phyloP scores from a whole-genome alignment of 495 filamentous ascomycete genomes.

The Trichocladium uniseriatum region DNA sequence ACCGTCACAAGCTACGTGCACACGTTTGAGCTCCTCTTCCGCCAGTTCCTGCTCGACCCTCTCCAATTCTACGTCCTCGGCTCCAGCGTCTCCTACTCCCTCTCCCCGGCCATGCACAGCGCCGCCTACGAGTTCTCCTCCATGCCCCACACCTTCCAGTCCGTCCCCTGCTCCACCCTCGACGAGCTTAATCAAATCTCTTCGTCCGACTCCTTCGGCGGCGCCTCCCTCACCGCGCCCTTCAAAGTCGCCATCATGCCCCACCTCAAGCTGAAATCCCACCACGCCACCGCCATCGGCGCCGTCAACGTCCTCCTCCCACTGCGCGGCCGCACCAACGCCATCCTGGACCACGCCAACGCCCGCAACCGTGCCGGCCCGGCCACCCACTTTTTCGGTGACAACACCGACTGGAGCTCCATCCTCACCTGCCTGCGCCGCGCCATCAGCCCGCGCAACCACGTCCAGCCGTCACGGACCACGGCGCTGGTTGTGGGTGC shows the following conservation, averaged over 20 bases:
- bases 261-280: constrained; percentile 57
- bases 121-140: constrained; percentile 63
- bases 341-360: constrained; percentile 56
- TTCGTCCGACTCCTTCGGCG: constrained; percentile 59
- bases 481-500: constrained; percentile 69
- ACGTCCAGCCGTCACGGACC: constrained; percentile 55
- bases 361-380: constrained; percentile 57
- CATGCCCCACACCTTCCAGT: constrained; percentile 63
- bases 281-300: constrained; percentile 70
- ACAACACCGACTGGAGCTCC: constrained; percentile 80
- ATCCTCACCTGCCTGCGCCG: constrained; percentile 58
- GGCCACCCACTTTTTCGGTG: constrained; percentile 62
- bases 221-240: constrained; percentile 61
- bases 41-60: constrained; percentile 50
- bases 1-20: constrained; percentile 34
- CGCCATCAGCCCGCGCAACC: constrained; percentile 71
- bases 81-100: constrained; percentile 61
- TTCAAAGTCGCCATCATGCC: constrained; percentile 67
- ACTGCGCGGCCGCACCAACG: constrained; percentile 48
- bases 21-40: constrained; percentile 46
- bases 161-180: constrained; percentile 53
- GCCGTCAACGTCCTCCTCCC: constrained; percentile 79
- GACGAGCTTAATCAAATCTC: constrained; percentile 55
- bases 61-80: constrained; percentile 69
- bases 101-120: constrained; percentile 72